A percentile compares a stretch with the other conserved stretches of the same genome.
phyloP scores from a whole-genome alignment of 2,329 filamentous ascomycete genomes.

The Clonostachys byssicola region DNA sequence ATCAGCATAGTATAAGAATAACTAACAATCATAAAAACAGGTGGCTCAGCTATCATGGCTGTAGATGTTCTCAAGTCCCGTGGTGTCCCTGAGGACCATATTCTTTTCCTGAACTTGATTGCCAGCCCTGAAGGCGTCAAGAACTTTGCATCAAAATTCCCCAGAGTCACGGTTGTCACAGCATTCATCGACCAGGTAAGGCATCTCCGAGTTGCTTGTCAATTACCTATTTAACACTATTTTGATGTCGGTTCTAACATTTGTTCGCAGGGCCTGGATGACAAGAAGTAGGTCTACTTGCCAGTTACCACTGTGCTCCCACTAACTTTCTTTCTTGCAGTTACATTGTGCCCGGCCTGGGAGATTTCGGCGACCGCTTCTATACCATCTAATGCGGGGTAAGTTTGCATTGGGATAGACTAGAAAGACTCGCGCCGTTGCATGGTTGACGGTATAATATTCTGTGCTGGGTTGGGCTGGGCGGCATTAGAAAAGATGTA shows the following conservation, averaged over 20 bases:
- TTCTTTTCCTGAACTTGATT: slow-evolving; percentile 94
- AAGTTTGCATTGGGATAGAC: not conserved
- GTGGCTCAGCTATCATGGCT: slow-evolving; percentile 94
- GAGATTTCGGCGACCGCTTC: slow-evolving; percentile 93
- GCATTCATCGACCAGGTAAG: slow-evolving; percentile 83
- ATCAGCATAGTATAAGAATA: not conserved
- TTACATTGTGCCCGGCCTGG: slow-evolving; percentile 90
- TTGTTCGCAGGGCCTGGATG: slow-evolving; percentile 67
- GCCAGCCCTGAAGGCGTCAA: slow-evolving; percentile 91
- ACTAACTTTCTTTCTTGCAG: slow-evolving; percentile 46
- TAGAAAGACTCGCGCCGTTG: too few species aligned
- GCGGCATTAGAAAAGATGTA: not conserved
- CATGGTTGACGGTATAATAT: too few species aligned
- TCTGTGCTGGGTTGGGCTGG: too few species aligned
- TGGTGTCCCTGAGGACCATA: slow-evolving; percentile 91
- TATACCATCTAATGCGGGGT: slow-evolving; percentile 68
- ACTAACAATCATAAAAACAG: slow-evolving; percentile 32
- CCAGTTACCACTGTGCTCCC: not conserved
- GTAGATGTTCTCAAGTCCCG: slow-evolving; percentile 87
- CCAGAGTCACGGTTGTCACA: slow-evolving; percentile 85
- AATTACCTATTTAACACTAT: not conserved
- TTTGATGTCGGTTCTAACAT: not conserved
- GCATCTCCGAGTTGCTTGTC: slow-evolving; percentile 4
- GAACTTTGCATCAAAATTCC: slow-evolving; percentile 86
- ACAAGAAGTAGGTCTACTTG: slow-evolving; percentile 70